Evolutionary conservation across 768 basidiomycete genomes (phyloP).

Genomic region (Tylopilus plumbeoviolaceoides): DNA sequence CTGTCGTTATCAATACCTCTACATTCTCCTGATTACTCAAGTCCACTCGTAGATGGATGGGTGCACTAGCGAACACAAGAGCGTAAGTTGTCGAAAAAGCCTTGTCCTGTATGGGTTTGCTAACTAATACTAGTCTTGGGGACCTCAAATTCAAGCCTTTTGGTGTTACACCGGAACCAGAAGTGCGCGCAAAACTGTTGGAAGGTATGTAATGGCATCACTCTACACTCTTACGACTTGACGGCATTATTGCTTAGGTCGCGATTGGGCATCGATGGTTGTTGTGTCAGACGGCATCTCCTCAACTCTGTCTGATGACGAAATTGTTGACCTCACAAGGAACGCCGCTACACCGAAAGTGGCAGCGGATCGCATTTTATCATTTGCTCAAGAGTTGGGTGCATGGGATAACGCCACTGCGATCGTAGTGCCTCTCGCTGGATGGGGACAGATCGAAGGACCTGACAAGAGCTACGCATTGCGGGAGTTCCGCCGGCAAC

Average conservation of each 20-base stretch:
- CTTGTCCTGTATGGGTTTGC: background rate
- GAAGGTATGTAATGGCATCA: constrained; percentile 47
- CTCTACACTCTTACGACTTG: background rate
- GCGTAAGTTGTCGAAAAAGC: constrained; percentile 45
- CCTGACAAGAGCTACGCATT: constrained; percentile 79
- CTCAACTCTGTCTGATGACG: constrained; percentile 87
- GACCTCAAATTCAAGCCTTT: constrained; percentile 86
- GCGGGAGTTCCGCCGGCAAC: constrained; percentile 71
- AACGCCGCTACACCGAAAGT: constrained; percentile 62
- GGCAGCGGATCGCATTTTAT: constrained; percentile 80
- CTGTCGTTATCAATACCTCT: constrained; percentile 15
- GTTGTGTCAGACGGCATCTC: constrained; percentile 94
- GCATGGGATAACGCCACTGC: constrained; percentile 86
- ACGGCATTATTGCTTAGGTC: constrained; percentile 43
- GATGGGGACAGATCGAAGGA: constrained; percentile 83
- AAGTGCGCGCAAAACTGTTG: constrained; percentile 71
- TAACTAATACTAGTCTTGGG: constrained; percentile 55
- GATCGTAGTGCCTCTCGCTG: constrained; percentile 86
- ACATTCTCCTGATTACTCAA: background rate
- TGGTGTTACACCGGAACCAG: constrained; percentile 91
- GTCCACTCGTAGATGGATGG: constrained; percentile 75
- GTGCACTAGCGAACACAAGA: constrained; percentile 87
- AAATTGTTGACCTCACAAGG: constrained; percentile 88
- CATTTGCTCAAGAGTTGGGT: constrained; percentile 84
- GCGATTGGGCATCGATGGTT: constrained; percentile 82